Evolutionary conservation across 805 yeast genomes (phyloP).

Genomic region (Dipodascopsis uninucleata): DNA sequence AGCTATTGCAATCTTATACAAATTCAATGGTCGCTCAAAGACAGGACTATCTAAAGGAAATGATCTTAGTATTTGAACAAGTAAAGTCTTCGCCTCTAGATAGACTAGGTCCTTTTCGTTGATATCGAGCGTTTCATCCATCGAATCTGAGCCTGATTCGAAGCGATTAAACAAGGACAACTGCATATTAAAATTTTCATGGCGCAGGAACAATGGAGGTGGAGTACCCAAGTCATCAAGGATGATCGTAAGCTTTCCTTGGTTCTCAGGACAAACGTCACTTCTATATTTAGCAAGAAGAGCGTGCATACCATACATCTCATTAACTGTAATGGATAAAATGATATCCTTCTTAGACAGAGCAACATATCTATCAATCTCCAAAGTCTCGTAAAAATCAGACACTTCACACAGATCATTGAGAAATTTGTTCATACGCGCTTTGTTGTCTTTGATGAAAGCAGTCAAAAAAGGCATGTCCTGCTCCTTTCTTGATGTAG

Average conservation of each 20-base stretch:
- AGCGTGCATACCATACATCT: slow-evolving; percentile 37
- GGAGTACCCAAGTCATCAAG: slow-evolving; percentile 35
- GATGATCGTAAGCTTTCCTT: slow-evolving; percentile 29
- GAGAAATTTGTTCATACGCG: slow-evolving; percentile 35
- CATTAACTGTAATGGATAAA: slow-evolving; percentile 37
- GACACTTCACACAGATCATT: slow-evolving; percentile 40
- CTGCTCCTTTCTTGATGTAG: slow-evolving; percentile 56
- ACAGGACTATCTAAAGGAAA: slow-evolving; percentile 33
- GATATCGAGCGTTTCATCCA: slow-evolving; percentile 30
- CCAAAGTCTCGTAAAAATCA: slow-evolving; percentile 40
- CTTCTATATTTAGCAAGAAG: slow-evolving; percentile 35
- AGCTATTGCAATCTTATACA: slow-evolving; percentile 33
- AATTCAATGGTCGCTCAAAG: slow-evolving; percentile 31
- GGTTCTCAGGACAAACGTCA: slow-evolving; percentile 13
- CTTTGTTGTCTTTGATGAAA: slow-evolving; percentile 33
- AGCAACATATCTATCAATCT: slow-evolving; percentile 41
- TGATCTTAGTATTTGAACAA: slow-evolving; percentile 38
- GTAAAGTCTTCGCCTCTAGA: slow-evolving; percentile 37
- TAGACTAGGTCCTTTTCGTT: slow-evolving; percentile 35
- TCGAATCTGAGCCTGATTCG: slow-evolving; percentile 35
- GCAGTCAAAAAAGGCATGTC: slow-evolving; percentile 33
- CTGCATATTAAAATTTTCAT: slow-evolving; percentile 33
- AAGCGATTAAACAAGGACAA: slow-evolving; percentile 36
- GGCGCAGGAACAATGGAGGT: slow-evolving; percentile 34
- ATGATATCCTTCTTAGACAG: slow-evolving; percentile 36